A percentile compares a stretch with the other conserved stretches of the same genome.
Conservation (phyloP, 2,329 filamentous ascomycete genomes). For the Phaeophleospora eucalypticola region DNA sequence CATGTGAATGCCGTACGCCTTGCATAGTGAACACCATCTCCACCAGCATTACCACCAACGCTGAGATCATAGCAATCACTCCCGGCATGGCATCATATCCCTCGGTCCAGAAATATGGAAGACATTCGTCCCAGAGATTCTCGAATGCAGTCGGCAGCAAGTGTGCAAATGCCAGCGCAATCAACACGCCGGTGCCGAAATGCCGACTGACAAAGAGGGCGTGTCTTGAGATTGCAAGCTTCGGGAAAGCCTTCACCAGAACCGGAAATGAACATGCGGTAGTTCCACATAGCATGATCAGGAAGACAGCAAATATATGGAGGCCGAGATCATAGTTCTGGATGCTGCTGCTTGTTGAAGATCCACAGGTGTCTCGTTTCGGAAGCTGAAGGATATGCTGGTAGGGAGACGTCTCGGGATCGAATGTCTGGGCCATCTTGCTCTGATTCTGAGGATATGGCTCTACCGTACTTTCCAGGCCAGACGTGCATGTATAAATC, state of each 20-base stretch:
- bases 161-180: constrained; percentile 54
- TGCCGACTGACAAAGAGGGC: constrained; percentile 57
- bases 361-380: too few species aligned
- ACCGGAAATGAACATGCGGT: constrained; percentile 58
- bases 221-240: constrained; percentile 53
- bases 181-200: constrained; percentile 53
- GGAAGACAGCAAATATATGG: constrained; percentile 53
- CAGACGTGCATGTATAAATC: too few species aligned
- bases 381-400: too few species aligned
- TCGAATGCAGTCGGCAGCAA: constrained; percentile 58
- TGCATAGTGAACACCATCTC: constrained; percentile 79
- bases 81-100: constrained; percentile 76
- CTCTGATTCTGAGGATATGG: too few species aligned
- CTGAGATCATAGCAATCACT: constrained; percentile 38
- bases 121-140: constrained; percentile 58
- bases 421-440: too few species aligned
- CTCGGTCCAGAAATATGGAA: too few species aligned
- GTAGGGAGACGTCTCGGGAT: too few species aligned
- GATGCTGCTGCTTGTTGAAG: constrained; percentile 31
- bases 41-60: constrained; percentile 69
- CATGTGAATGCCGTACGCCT: constrained; percentile 51
- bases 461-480: too few species aligned
- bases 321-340: constrained; percentile 53
- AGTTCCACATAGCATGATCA: constrained; percentile 53
- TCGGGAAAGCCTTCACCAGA: constrained; percentile 54